These are phyloP conservation scores for Paralagenidium karlingii DNA, from an alignment of 352 stramenopile genomes.

Conservation along the genomic window DNA sequence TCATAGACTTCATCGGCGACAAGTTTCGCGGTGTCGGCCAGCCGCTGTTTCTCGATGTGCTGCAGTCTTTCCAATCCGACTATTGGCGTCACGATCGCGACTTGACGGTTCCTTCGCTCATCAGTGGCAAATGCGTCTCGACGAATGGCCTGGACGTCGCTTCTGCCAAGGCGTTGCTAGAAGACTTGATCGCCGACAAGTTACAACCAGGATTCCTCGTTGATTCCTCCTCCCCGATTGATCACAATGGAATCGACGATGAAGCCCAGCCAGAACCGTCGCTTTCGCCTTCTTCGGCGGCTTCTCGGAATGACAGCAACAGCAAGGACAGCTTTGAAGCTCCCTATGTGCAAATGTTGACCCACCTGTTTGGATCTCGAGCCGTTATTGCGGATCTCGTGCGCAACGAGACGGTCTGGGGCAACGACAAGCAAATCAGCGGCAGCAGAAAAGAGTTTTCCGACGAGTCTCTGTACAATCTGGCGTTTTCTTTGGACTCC, in stretches of 20 bases:
- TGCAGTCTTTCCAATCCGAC: constrained; percentile 81
- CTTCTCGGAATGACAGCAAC: no score
- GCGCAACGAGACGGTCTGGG: constrained; percentile 46
- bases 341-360: constrained; percentile 69
- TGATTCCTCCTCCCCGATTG: no score
- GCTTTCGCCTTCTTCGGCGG: not conserved
- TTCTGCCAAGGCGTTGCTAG: constrained; percentile 59
- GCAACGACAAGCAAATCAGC: constrained; percentile 20
- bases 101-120: constrained; percentile 40
- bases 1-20: constrained; percentile 88
- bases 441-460: constrained; percentile 9
- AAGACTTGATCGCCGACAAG: constrained; percentile 43
- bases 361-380: constrained; percentile 59
- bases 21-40: constrained; percentile 74
- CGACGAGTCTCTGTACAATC: not conserved
- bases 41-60: constrained; percentile 87
- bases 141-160: constrained; percentile 76
- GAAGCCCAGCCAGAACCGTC: not conserved
- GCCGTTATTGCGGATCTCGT: constrained; percentile 63
- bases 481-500: not conserved
- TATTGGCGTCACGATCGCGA: constrained; percentile 47
- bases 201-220: constrained; percentile 65
- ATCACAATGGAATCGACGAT: no score
- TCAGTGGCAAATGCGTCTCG: constrained; percentile 54
- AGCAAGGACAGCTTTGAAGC: constrained; percentile 46